Evolutionary conservation across 306 rosid species (phyloP).

Genomic region (Castanea crenata): DNA sequence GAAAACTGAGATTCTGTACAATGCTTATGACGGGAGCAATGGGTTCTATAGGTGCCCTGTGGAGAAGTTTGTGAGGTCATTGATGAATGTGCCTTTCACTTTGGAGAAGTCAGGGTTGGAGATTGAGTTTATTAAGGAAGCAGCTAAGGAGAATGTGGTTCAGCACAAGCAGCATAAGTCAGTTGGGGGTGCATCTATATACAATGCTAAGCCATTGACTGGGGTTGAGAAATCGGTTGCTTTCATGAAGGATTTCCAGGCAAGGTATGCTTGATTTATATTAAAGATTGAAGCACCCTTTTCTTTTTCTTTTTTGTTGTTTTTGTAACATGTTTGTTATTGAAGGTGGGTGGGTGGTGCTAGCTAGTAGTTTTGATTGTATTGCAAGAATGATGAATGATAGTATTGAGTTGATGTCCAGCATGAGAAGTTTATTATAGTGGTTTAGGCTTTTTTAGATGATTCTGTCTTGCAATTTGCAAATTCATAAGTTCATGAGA

Average conservation of each 20-base stretch:
- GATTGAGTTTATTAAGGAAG: slow-evolving; percentile 86
- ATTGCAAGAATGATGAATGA: background rate
- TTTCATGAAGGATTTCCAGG: slow-evolving; percentile 93
- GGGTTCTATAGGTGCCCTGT: slow-evolving; percentile 88
- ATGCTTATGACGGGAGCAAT: slow-evolving; percentile 68
- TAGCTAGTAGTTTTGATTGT: no score
- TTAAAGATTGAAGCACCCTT: slow-evolving; percentile 7
- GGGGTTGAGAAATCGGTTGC: slow-evolving; percentile 88
- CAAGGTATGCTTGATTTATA: slow-evolving; percentile 54
- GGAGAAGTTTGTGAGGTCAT: slow-evolving; percentile 77
- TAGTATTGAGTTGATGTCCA: background rate
- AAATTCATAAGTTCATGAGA: background rate
- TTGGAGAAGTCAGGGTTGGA: slow-evolving; percentile 86
- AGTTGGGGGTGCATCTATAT: slow-evolving; percentile 95
- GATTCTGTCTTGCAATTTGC: background rate
- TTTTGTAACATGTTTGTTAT: background rate
- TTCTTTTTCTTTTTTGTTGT: background rate
- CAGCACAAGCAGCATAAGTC: slow-evolving; percentile 96
- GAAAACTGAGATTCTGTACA: slow-evolving; percentile 73
- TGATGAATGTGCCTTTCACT: slow-evolving; percentile 95
- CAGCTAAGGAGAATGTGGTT: slow-evolving; percentile 82
- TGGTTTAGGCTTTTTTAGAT: background rate
- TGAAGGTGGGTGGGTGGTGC: no score
- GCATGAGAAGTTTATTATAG: background rate
- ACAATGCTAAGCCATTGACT: slow-evolving; percentile 96